Base-by-base conservation (phyloP, 2,329 filamentous ascomycete species). In the Endoconidiophora laricicola region DNA sequence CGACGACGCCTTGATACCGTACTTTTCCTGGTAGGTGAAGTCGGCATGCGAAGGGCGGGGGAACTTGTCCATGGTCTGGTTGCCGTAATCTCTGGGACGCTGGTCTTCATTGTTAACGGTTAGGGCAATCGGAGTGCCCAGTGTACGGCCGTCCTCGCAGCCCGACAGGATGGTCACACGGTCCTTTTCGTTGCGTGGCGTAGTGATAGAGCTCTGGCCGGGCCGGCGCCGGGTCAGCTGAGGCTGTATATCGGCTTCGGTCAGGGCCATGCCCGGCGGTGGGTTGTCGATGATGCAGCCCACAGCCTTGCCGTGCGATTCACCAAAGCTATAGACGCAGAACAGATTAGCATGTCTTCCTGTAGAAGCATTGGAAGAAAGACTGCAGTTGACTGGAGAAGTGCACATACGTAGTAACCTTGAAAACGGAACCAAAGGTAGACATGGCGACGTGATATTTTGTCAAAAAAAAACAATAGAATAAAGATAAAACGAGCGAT, bases 11-110 rank as follows among this genome's bases (percentile, higher is more conserved):
- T 93, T 93, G 58, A 93, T 80, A 52, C 90, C 90, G 65, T 98
- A 98, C 69, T 96, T 96, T 65, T 94, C 85, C 54, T 94, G 73
- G 68, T 96, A 96, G 54, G 91, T 96, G 78, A 83, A 95, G 67
- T 96, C 90, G 54, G 91, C 90, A 67, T 96, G 91, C 62, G 80
- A 86, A 36, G 90, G 91, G 47, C 91, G 77, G 3, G 91, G 91
- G 73, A 83, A 96, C 55, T 79, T 69, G 66, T 96, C 86, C 78
- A 95, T 95, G 26, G 88, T 94, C 62, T 78, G 76, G 66, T 79
- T 77, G 51, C 84, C 84, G 66, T 96, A 96, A 70, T 98, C 91
- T 62, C 86, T 80, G 37, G 88, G 90, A 55, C 90, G 73, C 63
- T 94, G 86, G 64, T 96, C 88, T 70, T 96, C 81, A 65, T 96